phyloP scores from a whole-genome alignment of 129 eudicot species.

The Oenanthe sinensis region DNA sequence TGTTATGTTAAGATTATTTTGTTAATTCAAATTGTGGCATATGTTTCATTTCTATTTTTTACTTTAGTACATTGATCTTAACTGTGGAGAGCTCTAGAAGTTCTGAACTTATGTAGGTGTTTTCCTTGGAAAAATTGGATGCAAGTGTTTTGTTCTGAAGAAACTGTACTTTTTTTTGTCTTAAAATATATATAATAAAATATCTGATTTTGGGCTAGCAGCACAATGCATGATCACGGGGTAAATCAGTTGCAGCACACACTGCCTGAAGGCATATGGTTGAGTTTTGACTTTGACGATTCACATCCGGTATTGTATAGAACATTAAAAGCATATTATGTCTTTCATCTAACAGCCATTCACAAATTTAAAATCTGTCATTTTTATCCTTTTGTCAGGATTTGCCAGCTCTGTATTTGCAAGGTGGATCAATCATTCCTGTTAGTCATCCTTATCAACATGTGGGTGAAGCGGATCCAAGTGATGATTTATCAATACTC shows the following conservation, averaged over 20 bases:
- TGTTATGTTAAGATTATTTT: neutral
- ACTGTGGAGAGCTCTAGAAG: neutral
- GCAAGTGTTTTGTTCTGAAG: neutral
- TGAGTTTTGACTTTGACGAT: slow-evolving; percentile 85
- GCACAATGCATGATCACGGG: slow-evolving; percentile 45
- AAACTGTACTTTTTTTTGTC: neutral
- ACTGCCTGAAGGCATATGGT: slow-evolving; percentile 80
- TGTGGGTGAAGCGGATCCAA: slow-evolving; percentile 62
- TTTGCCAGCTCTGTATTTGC: slow-evolving; percentile 69
- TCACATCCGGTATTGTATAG: slow-evolving; percentile 68
- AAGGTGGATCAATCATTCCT: slow-evolving; percentile 89
- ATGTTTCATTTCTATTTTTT: neutral
- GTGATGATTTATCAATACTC: slow-evolving; percentile 66
- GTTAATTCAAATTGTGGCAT: neutral
- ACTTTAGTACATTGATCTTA: neutral
- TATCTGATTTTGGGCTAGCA: slow-evolving; percentile 19
- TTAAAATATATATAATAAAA: neutral
- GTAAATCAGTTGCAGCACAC: slow-evolving; percentile 46
- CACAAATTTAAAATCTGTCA: neutral
- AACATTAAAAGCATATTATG: neutral
- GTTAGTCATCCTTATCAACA: slow-evolving; percentile 64
- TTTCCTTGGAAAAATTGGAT: neutral
- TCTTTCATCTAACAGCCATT: slow-evolving; percentile 8
- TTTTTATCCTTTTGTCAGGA: slow-evolving; percentile 38
- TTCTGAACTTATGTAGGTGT: neutral